Conservation (phyloP, 2,329 filamentous ascomycete genomes). For the Simplicillium aogashimaense region DNA sequence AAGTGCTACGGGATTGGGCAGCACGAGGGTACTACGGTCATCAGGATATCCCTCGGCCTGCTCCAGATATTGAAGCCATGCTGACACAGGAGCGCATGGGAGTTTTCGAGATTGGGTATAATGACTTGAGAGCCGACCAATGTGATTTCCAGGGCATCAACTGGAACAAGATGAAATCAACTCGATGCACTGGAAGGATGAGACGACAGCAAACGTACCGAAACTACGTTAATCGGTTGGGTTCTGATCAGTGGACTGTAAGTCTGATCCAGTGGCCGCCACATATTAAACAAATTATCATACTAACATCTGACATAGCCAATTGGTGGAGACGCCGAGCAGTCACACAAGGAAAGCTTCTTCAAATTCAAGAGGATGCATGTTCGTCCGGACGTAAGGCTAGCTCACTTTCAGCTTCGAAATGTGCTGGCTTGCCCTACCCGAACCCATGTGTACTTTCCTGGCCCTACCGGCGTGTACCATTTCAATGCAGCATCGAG, state of each 20-base stretch:
- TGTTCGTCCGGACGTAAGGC: constrained; percentile 39
- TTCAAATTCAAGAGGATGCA: constrained; percentile 51
- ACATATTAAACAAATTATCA: no score
- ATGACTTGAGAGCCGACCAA: constrained; percentile 42
- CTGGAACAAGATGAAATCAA: constrained; percentile 43
- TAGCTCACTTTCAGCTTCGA: constrained; percentile 58
- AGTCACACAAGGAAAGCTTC: constrained; percentile 33
- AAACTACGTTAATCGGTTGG: constrained; percentile 46
- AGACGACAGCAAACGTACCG: constrained; percentile 38
- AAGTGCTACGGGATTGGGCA: constrained; percentile 43
- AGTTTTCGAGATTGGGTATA: constrained; percentile 21
- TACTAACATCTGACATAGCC: not conserved
- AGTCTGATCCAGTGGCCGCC: constrained; percentile 22
- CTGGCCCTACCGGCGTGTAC: constrained; percentile 36
- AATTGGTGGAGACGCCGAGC: not conserved
- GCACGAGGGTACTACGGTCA: constrained; percentile 14
- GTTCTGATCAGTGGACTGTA: constrained; percentile 38
- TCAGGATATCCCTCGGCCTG: constrained; percentile 13
- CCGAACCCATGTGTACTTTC: constrained; percentile 47
- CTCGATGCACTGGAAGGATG: constrained; percentile 35
- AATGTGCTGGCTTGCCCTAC: constrained; percentile 50
- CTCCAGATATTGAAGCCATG: constrained; percentile 19
- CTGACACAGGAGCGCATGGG: constrained; percentile 14
- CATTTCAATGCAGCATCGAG: constrained; percentile 42
- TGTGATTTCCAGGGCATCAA: constrained; percentile 52